Evolutionary conservation across 73 alveolate genomes (phyloP), one percentile per base, ranked within the genome.

Genomic region (Paramecium sonneborni): DNA sequence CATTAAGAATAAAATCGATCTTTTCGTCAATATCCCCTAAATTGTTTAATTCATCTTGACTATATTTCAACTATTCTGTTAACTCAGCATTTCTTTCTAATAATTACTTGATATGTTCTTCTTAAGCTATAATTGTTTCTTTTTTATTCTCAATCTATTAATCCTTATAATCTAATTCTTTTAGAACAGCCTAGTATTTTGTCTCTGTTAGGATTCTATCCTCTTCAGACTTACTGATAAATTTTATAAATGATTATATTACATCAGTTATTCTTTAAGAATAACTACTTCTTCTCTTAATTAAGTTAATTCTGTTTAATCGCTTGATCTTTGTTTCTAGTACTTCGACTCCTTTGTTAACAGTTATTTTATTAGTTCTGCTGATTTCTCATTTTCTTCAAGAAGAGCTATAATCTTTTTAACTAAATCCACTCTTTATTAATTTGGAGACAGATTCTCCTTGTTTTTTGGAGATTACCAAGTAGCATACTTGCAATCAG

Each of bases 311-410:
- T 62, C 84, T 11, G 48, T 35, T 18, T 72, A 72, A 72, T 35
- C 86, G 12, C 57, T 14, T 21, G 55, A 32, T 72, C 55, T 20
- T 37, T 72, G 67, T 35, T 72, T 72, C 57, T 72, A 21, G 20
- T 72, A 72, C 4, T n/a, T 72, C 32, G 55, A 32, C 32, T 72
- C 86, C 18, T 72, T 72, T 3, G 35, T 38, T 10, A 35, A 7
- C 1, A 72, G 32, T 14, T 72, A n/a, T 35, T 72, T 72, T 11
- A 72, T 72, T 5, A 72, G 44, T 72, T 35, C 58, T 72, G 86
- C 86, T 35, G 86, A 72, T 72, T 72, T 72, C 86, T 72, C 86
- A 35, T 72, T 72, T 38, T 72, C 86, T 21, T 72, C 86, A 2
- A 72, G 44, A 1, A 72, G 86, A 0, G 35, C 86, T 34, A 72